Evolutionary conservation across 805 yeast genomes (phyloP).

Genomic region (Saccharomyces eubayanus): DNA sequence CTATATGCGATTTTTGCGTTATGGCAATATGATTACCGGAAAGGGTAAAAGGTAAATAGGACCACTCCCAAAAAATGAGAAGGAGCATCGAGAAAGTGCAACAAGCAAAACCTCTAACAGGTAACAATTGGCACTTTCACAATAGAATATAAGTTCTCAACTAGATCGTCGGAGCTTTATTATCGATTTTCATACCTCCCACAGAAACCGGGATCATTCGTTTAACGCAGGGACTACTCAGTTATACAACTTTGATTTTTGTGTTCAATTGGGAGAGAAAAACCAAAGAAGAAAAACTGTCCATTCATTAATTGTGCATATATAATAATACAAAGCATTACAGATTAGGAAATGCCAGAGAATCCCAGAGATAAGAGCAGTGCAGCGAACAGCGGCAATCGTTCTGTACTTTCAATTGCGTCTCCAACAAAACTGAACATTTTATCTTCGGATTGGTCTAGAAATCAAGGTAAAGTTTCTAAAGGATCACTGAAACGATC

Average conservation of each 20-base stretch:
- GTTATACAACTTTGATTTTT: background rate
- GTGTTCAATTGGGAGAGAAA: background rate
- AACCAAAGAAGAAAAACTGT: slow-evolving; percentile 1
- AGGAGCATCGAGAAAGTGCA: background rate
- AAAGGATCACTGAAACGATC: slow-evolving; percentile 21
- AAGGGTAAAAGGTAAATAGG: slow-evolving; percentile 14
- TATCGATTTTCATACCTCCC: background rate
- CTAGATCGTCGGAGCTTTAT: background rate
- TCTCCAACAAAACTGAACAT: slow-evolving; percentile 43
- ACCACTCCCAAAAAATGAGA: background rate
- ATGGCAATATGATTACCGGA: slow-evolving; percentile 7
- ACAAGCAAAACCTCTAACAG: background rate
- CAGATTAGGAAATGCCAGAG: background rate
- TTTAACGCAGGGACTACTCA: background rate
- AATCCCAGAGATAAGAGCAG: slow-evolving; percentile 2
- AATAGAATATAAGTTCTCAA: background rate
- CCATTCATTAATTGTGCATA: slow-evolving; percentile 6
- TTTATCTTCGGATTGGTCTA: slow-evolving; percentile 26
- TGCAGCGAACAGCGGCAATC: slow-evolving; percentile 19
- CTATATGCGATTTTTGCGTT: background rate
- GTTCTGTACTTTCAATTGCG: slow-evolving; percentile 34
- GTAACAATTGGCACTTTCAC: background rate
- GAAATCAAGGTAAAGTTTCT: slow-evolving; percentile 11
- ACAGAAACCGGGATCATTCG: background rate
- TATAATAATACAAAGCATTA: background rate